Evolutionary conservation across 148 eudicot species (phyloP).

Genomic region (Heliosperma pusillum): DNA sequence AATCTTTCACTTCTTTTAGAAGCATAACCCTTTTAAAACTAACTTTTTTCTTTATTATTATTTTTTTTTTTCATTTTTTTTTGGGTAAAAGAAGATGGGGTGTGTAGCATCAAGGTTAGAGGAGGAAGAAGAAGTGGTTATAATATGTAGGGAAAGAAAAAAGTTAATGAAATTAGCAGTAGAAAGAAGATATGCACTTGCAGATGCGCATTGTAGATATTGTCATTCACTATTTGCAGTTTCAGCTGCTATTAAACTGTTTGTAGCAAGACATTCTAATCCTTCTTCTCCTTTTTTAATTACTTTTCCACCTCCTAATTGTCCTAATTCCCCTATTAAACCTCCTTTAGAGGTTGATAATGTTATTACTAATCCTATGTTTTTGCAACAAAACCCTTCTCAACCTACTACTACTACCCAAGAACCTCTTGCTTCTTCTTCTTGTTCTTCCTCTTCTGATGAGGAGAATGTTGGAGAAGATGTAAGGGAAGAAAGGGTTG

Average conservation of each 20-base stretch:
- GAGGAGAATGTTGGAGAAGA: conserved; percentile 20
- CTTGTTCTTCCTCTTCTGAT: conserved; percentile 31
- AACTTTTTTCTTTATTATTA: conserved; percentile 1
- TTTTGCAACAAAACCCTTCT: conserved; percentile 57
- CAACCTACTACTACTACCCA: conserved; percentile 45
- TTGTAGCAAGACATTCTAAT: conserved; percentile 75
- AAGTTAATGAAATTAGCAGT: conserved; percentile 68
- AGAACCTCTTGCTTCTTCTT: conserved; percentile 31
- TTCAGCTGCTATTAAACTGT: conserved; percentile 75
- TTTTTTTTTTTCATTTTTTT: background rate
- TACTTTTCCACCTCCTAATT: conserved; percentile 61
- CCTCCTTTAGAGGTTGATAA: conserved; percentile 39
- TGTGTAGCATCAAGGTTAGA: conserved; percentile 91
- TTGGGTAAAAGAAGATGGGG: conserved; percentile 39
- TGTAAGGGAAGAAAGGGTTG: conserved; percentile 12
- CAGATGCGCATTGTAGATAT: conserved; percentile 82
- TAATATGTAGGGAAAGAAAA: conserved; percentile 85
- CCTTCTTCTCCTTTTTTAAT: conserved; percentile 75
- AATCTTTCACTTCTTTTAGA: conserved; percentile 14
- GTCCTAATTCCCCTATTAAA: conserved; percentile 30
- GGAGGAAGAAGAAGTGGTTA: conserved; percentile 81
- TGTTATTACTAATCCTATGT: conserved; percentile 72
- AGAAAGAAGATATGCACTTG: conserved; percentile 74
- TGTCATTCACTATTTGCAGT: conserved; percentile 76
- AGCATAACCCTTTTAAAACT: conserved; percentile 14